These are phyloP conservation scores for Yamadazyma blattariae DNA, from an alignment of 1,139 yeast species.

Conservation along the genomic window DNA sequence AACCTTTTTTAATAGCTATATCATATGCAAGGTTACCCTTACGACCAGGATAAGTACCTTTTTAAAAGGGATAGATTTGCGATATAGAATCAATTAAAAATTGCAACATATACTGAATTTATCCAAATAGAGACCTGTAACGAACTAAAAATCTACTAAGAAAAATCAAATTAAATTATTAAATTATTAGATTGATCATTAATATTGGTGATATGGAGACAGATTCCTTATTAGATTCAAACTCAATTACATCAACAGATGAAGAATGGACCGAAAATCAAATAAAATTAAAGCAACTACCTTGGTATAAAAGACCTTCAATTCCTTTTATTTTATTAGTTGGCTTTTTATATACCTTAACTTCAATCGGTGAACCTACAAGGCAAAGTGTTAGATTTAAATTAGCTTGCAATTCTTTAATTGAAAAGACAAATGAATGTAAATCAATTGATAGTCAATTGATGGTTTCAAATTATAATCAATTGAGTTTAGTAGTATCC, in stretches of 20 bases:
- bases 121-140: too few relatives aligned
- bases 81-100: too few relatives aligned
- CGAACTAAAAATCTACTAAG: too few relatives aligned
- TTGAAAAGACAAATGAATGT: constrained; percentile 19
- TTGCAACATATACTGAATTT: too few relatives aligned
- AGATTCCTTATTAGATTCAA: neutral
- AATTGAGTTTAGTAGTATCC: constrained; percentile 24
- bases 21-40: too few relatives aligned
- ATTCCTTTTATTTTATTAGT: constrained; percentile 13
- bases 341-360: constrained; percentile 26
- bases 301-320: constrained; percentile 21
- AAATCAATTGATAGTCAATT: constrained; percentile 32
- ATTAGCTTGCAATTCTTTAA: constrained; percentile 33
- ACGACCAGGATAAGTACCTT: too few relatives aligned
- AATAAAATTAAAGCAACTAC: neutral
- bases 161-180: too few relatives aligned
- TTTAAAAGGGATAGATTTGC: too few relatives aligned
- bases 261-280: neutral
- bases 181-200: neutral
- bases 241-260: neutral
- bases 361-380: constrained; percentile 33
- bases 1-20: too few relatives aligned
- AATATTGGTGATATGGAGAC: too few relatives aligned
- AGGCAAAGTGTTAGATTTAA: constrained; percentile 32
- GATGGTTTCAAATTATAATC: constrained; percentile 34